phyloP scores from a whole-genome alignment of 2,329 filamentous ascomycete genomes.

The Penicillium sp. region DNA sequence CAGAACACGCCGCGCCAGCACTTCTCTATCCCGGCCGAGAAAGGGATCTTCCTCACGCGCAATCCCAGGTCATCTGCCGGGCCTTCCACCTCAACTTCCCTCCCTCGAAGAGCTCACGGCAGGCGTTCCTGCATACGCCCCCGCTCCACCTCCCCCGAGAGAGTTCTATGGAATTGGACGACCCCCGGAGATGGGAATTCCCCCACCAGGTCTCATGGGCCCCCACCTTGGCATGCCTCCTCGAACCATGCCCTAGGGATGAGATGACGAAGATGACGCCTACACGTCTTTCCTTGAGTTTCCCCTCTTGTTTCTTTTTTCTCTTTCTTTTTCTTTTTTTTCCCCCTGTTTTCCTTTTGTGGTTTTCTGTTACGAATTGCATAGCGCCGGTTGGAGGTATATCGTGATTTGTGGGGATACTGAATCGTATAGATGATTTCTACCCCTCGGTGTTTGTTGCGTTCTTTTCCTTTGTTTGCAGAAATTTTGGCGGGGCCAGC shows the following conservation, averaged over 20 bases:
- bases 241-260: conserved; percentile 35
- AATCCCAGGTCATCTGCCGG: conserved; percentile 27
- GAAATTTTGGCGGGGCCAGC: conserved; percentile 6
- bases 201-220: conserved; percentile 32
- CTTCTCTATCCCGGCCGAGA: conserved; percentile 39
- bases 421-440: conserved; percentile 31
- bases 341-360: conserved; percentile 9
- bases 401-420: conserved; percentile 31
- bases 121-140: conserved; percentile 46
- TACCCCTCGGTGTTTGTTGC: conserved; percentile 14
- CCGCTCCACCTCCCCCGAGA: conserved; percentile 35
- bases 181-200: conserved; percentile 32
- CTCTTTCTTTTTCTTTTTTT: too few species aligned
- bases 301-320: neutral
- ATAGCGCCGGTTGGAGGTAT: conserved; percentile 40
- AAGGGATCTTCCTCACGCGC: conserved; percentile 41
- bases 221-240: conserved; percentile 35
- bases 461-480: conserved; percentile 13
- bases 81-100: conserved; percentile 37
- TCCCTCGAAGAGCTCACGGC: conserved; percentile 49
- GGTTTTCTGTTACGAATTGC: conserved; percentile 37
- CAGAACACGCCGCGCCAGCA: conserved; percentile 38
- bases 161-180: conserved; percentile 36
- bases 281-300: conserved; percentile 27
- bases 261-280: conserved; percentile 21